Evolutionary conservation across 2,329 filamentous ascomycete genomes (phyloP), one percentile per base, ranked within the genome.

Genomic region (Mollisiaceae sp.): DNA sequence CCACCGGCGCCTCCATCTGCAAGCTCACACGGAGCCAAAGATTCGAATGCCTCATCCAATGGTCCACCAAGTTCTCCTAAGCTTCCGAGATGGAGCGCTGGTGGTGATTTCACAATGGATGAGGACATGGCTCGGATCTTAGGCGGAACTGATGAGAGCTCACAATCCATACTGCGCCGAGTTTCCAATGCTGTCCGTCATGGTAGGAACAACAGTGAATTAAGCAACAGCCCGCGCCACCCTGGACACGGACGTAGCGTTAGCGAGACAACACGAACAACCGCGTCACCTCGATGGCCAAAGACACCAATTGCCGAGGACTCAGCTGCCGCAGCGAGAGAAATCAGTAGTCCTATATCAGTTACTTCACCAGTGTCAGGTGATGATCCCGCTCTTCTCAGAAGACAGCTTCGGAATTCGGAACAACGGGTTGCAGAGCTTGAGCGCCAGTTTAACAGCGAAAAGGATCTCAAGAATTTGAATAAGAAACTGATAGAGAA

Each of bases 151-250:
- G 92, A 94, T 66, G 91, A 93, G 75, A 83, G 85, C 52, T 90
- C 88, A 38, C 89, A 92, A 32, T 94, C 92, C 0, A 91, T 97
- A 67, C 82, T 98, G 68, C 91, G 92, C 64, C 89, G 93, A 60
- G 91, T 97, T 47, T 98, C 95, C 8, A 97, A 97, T 76, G 94
- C 92, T 59, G 93, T 97, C 64, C 92, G 93, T 69, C 95, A 98
- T 78, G 93, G 93, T 62, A 90, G 95, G 69, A 97, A 92, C 76
- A 92, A 89, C 77, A 97, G 94, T 77, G 87, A 89, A 71, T 82
- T 82, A 32, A 80, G 79, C 71, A 81, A 77, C 64, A 77, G 76
- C 67, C 75, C 78, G 39, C 75, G 78, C 57, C 79, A 83, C 66
- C 73, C 76, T 12, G 82, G 83, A 62, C 87, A 90, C 75, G 80